phyloP scores from a whole-genome alignment of 2,329 filamentous ascomycete genomes.

The Colletotrichum phormii region DNA sequence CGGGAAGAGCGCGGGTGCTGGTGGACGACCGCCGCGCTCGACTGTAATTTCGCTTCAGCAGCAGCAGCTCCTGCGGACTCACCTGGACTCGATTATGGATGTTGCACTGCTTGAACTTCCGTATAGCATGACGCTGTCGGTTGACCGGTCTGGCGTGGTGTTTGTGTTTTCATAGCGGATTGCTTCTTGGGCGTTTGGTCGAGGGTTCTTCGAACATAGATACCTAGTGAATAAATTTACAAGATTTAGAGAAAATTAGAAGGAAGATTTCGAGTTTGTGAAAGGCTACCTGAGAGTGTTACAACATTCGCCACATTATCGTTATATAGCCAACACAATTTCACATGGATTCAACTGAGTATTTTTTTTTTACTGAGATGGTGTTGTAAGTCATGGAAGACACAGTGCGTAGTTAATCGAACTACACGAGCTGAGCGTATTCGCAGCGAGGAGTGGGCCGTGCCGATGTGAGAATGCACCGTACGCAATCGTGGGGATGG shows the following conservation, averaged over 20 bases:
- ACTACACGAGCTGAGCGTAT: background rate
- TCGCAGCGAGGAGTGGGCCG: rapidly evolving
- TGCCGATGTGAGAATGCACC: background rate
- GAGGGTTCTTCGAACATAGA: slow-evolving; percentile 9
- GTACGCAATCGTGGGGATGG: slow-evolving; percentile 4
- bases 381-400: background rate
- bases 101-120: slow-evolving; percentile 89
- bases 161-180: slow-evolving; percentile 73
- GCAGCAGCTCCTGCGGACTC: slow-evolving; percentile 84
- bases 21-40: slow-evolving; percentile 71
- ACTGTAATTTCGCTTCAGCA: slow-evolving; percentile 91
- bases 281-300: background rate
- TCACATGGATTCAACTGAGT: too few relatives aligned
- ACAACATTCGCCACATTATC: too few relatives aligned
- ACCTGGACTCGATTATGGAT: slow-evolving; percentile 89
- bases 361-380: too few relatives aligned
- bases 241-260: background rate
- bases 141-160: slow-evolving; percentile 88
- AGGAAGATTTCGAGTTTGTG: background rate
- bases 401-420: background rate
- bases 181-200: slow-evolving; percentile 5
- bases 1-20: slow-evolving; percentile 43
- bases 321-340: too few relatives aligned
- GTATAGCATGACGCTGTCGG: slow-evolving; percentile 92
- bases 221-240: slow-evolving; percentile 27